Conservation (phyloP, 2,329 filamentous ascomycete genomes). For the Periconia macrospinosa region DNA sequence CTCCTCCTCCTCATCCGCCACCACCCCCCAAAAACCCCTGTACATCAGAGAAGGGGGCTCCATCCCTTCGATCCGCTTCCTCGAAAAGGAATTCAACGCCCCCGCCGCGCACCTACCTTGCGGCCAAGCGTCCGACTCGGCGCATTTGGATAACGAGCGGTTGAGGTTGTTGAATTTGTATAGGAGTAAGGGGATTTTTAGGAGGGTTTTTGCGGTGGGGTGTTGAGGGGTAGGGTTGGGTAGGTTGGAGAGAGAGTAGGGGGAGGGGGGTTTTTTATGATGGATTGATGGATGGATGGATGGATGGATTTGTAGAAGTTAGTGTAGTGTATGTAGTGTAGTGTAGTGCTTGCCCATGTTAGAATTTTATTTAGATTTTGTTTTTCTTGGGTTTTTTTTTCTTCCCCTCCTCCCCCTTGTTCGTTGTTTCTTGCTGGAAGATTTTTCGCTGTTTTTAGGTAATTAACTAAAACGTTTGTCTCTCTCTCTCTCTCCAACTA, state of each 20-base stretch:
- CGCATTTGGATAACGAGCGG: slow-evolving; percentile 95
- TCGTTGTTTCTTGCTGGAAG: too few relatives aligned
- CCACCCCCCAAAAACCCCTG: slow-evolving; percentile 63
- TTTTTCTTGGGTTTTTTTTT: too few relatives aligned
- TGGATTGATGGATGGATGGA: too few relatives aligned
- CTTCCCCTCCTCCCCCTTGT: too few relatives aligned
- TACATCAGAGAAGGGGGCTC: slow-evolving; percentile 96
- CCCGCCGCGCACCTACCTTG: slow-evolving; percentile 92
- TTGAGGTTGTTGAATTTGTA: slow-evolving; percentile 83
- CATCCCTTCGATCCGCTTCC: slow-evolving; percentile 89
- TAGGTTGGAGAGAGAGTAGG: not conserved
- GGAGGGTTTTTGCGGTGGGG: slow-evolving; percentile 72
- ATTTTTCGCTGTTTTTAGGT: too few relatives aligned
- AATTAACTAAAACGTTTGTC: too few relatives aligned
- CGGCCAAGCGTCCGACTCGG: slow-evolving; percentile 90
- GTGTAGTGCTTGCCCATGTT: too few relatives aligned
- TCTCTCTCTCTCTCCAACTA: too few relatives aligned
- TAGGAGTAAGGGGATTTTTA: slow-evolving; percentile 91
- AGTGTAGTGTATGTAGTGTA: too few relatives aligned
- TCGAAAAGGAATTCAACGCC: slow-evolving; percentile 91
- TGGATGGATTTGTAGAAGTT: too few relatives aligned
- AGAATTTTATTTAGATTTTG: too few relatives aligned
- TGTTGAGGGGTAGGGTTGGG: not conserved
- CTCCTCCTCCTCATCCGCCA: too few relatives aligned
- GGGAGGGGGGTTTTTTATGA: not conserved